Evolutionary conservation across 2,329 filamentous ascomycete genomes (phyloP).

Genomic region (Monosporascus sp.): DNA sequence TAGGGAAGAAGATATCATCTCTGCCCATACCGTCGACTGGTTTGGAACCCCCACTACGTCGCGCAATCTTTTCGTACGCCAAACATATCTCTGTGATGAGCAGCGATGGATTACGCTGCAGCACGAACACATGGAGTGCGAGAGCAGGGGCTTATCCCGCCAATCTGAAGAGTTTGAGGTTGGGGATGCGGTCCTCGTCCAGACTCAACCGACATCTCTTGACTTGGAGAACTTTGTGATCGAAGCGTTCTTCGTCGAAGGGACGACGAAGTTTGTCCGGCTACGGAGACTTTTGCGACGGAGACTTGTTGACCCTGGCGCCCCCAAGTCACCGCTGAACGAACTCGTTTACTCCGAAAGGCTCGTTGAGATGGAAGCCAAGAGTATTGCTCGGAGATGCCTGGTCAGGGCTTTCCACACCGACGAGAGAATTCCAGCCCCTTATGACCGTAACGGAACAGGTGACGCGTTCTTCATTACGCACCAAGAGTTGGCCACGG

Average conservation of each 20-base stretch:
- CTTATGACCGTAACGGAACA: constrained; percentile 61
- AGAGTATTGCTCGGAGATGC: constrained; percentile 50
- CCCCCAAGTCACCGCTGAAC: constrained; percentile 40
- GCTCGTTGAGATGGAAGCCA: constrained; percentile 26
- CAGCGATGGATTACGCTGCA: constrained; percentile 58
- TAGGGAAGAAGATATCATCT: constrained; percentile 48
- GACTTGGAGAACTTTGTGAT: constrained; percentile 59
- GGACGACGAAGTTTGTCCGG: constrained; percentile 24
- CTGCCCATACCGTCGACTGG: constrained; percentile 54
- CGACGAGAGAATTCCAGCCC: constrained; percentile 45
- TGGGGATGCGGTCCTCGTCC: constrained; percentile 58
- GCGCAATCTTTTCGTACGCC: constrained; percentile 62
- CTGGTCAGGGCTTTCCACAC: constrained; percentile 50
- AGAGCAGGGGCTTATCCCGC: constrained; percentile 22
- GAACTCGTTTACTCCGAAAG: constrained; percentile 34
- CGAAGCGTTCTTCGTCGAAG: constrained; percentile 28
- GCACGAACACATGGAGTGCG: constrained; percentile 50
- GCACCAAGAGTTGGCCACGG: constrained; percentile 26
- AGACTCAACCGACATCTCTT: constrained; percentile 20
- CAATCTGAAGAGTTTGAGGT: constrained; percentile 29
- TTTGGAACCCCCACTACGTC: constrained; percentile 42
- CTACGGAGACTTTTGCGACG: constrained; percentile 53
- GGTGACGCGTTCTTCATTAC: constrained; percentile 64
- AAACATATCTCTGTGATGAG: constrained; percentile 58
- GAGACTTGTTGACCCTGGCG: constrained; percentile 29